phyloP scores from a whole-genome alignment of 305 asterid species.

The Fraxinus dipetala region DNA sequence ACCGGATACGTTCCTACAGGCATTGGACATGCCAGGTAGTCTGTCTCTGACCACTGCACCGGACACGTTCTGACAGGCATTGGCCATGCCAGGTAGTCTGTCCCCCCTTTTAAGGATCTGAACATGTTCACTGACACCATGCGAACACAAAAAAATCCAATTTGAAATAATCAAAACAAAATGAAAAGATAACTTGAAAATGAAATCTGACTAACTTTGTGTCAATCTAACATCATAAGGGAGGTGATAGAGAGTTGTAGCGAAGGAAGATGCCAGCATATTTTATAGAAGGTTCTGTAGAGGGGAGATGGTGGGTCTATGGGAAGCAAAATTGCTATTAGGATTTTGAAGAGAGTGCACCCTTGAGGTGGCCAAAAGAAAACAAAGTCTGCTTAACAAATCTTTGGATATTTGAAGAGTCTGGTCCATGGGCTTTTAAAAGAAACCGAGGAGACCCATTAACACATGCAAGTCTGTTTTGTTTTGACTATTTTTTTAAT shows the following conservation, averaged over 20 bases:
- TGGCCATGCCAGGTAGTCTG: neutral
- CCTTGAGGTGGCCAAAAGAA: neutral
- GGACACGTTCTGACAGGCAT: neutral
- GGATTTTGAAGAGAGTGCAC: neutral
- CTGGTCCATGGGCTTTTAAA: neutral
- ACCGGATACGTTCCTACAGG: too few relatives aligned
- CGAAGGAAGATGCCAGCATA: neutral
- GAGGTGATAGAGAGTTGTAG: neutral
- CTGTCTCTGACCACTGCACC: too few relatives aligned
- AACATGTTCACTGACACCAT: neutral
- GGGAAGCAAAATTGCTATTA: neutral
- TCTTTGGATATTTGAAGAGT: neutral
- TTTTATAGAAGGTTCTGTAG: neutral
- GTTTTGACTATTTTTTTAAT: neutral
- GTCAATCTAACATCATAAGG: neutral
- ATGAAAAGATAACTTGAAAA: neutral
- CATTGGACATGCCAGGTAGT: too few relatives aligned
- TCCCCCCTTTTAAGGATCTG: neutral
- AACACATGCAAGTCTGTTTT: neutral
- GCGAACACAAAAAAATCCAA: neutral
- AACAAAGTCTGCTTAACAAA: neutral
- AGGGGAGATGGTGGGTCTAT: neutral
- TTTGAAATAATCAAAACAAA: neutral
- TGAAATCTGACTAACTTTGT: neutral
- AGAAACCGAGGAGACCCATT: neutral